Conservation (phyloP, 345 rosid species). For the Ricinus communis region DNA sequence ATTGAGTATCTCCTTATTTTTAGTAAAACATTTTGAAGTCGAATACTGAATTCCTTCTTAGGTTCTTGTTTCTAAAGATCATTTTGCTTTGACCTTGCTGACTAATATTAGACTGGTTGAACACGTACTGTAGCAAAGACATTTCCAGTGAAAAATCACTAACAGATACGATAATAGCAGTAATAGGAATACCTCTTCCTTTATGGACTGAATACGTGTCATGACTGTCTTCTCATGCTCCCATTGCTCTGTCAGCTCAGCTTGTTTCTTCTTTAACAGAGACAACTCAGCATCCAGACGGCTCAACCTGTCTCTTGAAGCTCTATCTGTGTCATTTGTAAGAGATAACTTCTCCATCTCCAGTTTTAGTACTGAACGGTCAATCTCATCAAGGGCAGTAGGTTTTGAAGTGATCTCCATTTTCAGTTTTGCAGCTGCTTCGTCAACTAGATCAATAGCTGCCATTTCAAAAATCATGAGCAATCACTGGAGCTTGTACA, state of each 20-base stretch:
- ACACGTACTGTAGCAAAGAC: not conserved
- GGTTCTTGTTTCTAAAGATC: slow-evolving; percentile 5
- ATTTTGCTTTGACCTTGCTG: not conserved
- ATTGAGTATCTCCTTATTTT: not conserved
- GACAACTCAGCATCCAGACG: slow-evolving; percentile 82
- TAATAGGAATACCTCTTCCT: slow-evolving; percentile 69
- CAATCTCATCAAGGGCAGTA: slow-evolving; percentile 94
- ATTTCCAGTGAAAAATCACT: not conserved
- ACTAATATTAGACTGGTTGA: not conserved
- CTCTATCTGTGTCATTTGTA: slow-evolving; percentile 85
- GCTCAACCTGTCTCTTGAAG: slow-evolving; percentile 84
- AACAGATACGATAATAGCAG: not conserved
- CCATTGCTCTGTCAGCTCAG: slow-evolving; percentile 89
- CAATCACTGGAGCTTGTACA: not conserved
- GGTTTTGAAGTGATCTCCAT: slow-evolving; percentile 99
- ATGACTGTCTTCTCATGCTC: slow-evolving; percentile 98
- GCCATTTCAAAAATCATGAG: slow-evolving; percentile 32
- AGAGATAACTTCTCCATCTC: slow-evolving; percentile 99
- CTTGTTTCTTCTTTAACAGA: slow-evolving; percentile 75
- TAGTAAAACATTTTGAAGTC: not conserved
- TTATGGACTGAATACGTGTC: slow-evolving; percentile 90
- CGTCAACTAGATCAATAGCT: slow-evolving; percentile 99
- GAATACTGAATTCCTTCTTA: not conserved
- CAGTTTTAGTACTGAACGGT: slow-evolving; percentile 84
- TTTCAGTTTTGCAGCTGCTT: slow-evolving; percentile 97